These are phyloP conservation scores for Trichoderma gracile DNA, from an alignment of 2,329 filamentous ascomycete genomes.

Conservation along the genomic window DNA sequence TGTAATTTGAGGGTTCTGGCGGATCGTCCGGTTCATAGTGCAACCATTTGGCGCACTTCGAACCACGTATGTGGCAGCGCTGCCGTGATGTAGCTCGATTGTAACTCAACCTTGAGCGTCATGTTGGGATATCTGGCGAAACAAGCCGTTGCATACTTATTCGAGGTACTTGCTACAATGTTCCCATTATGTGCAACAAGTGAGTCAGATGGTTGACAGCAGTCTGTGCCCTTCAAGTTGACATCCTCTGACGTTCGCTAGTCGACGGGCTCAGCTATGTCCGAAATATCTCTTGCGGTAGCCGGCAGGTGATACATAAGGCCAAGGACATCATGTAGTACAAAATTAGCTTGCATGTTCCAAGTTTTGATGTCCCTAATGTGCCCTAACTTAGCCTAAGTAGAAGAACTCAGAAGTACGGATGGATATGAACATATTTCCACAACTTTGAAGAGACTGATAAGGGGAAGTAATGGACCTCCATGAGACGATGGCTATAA, in stretches of 20 bases:
- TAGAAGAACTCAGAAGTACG: too few species aligned
- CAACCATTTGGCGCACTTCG: conserved; percentile 22
- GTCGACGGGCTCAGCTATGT: conserved; percentile 43
- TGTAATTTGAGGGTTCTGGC: conserved; percentile 28
- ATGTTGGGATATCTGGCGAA: conserved; percentile 37
- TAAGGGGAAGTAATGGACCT: too few species aligned
- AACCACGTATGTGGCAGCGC: conserved; percentile 41
- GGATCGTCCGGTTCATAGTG: neutral
- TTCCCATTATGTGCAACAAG: conserved; percentile 27
- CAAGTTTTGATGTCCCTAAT: too few species aligned
- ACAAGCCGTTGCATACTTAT: conserved; percentile 51
- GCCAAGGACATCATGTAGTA: neutral
- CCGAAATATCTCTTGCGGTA: conserved; percentile 41
- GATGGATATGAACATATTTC: too few species aligned
- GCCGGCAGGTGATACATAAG: conserved; percentile 39
- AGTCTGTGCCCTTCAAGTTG: conserved; percentile 49
- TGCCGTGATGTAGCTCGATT: conserved; percentile 44
- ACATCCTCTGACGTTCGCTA: conserved; percentile 45
- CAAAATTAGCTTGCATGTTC: neutral
- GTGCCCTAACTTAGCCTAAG: too few species aligned
- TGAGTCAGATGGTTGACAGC: conserved; percentile 52
- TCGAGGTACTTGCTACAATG: conserved; percentile 22
- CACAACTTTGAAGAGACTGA: too few species aligned
- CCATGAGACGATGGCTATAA: too few species aligned
- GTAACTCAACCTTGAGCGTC: conserved; percentile 41